phyloP scores from a whole-genome alignment of 139 green algal species.

The Coccomyxa sp. region DNA sequence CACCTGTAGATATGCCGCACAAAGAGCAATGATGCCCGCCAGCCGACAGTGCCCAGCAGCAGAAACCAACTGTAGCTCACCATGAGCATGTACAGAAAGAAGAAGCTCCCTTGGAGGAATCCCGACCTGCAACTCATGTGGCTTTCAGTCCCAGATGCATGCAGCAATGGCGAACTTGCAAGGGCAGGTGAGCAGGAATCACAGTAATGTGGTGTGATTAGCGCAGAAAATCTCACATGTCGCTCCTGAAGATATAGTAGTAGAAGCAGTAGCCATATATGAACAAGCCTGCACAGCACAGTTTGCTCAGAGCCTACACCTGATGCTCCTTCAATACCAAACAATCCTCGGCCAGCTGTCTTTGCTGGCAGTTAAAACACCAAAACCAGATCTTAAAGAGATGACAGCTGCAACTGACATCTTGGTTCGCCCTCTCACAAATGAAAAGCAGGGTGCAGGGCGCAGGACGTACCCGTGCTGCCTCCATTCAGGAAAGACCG shows the following conservation, averaged over 20 bases:
- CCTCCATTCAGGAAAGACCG: constrained; percentile 92
- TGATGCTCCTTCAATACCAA: too few species aligned
- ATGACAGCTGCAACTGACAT: neutral
- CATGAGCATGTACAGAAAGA: constrained; percentile 71
- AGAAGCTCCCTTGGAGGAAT: constrained; percentile 68
- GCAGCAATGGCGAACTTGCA: neutral
- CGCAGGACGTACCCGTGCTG: constrained; percentile 64
- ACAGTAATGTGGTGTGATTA: neutral
- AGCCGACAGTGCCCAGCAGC: constrained; percentile 80
- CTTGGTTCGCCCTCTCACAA: neutral
- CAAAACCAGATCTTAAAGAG: neutral
- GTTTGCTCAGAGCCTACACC: too few species aligned
- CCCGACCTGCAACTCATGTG: too few species aligned
- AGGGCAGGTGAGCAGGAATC: neutral
- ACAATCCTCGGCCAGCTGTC: too few species aligned
- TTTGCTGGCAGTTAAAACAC: neutral
- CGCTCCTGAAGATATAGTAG: constrained; percentile 86
- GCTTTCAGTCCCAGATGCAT: neutral
- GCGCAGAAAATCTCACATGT: constrained; percentile 87
- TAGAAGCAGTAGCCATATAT: constrained; percentile 98
- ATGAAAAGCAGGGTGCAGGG: neutral
- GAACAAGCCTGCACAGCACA: constrained; percentile 75
- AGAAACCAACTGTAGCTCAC: constrained; percentile 80
- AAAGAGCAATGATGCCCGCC: constrained; percentile 66
- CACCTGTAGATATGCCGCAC: constrained; percentile 57